Conservation (phyloP, 805 yeast genomes). For the Ogataea corticis region DNA sequence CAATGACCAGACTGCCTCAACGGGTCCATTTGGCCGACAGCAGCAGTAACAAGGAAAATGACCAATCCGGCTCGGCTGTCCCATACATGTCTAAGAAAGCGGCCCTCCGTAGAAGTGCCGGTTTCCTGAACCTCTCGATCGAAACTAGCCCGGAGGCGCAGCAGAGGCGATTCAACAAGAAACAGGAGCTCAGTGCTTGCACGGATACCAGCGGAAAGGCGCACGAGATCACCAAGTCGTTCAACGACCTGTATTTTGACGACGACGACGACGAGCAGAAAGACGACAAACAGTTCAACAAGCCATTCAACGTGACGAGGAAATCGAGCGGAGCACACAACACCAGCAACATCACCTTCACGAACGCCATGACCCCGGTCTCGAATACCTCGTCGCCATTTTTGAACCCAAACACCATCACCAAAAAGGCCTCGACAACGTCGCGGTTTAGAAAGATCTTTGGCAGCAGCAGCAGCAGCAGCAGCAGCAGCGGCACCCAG, state of each 20-base stretch:
- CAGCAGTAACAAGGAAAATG: conserved; percentile 16
- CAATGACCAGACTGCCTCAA: conserved; percentile 24
- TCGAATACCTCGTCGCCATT: conserved; percentile 28
- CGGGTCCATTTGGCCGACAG: conserved; percentile 8
- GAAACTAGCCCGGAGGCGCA: conserved; percentile 35
- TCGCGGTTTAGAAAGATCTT: conserved; percentile 27
- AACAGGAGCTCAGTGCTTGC: neutral
- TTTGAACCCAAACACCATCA: conserved; percentile 21
- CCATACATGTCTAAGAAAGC: conserved; percentile 27
- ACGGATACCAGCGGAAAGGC: conserved; percentile 1
- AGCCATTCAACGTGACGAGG: neutral
- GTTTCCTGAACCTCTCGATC: conserved; percentile 49
- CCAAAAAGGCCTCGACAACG: conserved; percentile 22
- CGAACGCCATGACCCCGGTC: conserved; percentile 14
- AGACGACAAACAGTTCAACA: conserved; percentile 6
- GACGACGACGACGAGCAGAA: conserved; percentile 12
- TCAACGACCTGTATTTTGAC: conserved; percentile 35
- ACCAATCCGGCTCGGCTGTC: neutral
- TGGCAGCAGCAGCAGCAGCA: conserved; percentile 8
- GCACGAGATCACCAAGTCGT: conserved; percentile 35
- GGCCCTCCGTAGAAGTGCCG: conserved; percentile 51
- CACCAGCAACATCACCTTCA: neutral
- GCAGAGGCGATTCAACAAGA: neutral
- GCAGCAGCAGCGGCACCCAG: neutral
- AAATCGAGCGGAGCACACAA: neutral